A percentile compares a stretch with the other conserved stretches of the same genome.
Conservation (phyloP, 306 rosid species). For the Citrullus colocynthis region DNA sequence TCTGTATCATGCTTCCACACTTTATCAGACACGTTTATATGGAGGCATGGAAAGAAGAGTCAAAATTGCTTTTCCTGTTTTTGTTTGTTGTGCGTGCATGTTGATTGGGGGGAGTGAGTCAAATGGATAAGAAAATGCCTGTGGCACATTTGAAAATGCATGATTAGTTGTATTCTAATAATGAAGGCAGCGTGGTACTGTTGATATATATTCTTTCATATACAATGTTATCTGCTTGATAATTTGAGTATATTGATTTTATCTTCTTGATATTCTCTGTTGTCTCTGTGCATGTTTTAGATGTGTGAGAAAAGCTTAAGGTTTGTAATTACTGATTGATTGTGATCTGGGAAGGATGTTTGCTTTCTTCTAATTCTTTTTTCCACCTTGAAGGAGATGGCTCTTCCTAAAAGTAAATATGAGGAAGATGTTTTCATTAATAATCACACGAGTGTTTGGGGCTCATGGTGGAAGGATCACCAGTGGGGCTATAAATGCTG, state of each 20-base stretch:
- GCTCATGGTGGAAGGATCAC: conserved; percentile 67
- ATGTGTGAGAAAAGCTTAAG: not conserved
- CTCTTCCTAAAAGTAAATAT: conserved; percentile 36
- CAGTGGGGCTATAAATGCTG: conserved; percentile 66
- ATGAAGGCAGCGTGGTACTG: not conserved
- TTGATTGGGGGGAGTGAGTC: not conserved
- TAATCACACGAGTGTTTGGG: conserved; percentile 51
- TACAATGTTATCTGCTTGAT: not conserved
- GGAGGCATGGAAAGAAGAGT: not conserved
- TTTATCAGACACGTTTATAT: too few relatives aligned
- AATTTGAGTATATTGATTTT: not conserved
- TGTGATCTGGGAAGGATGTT: not conserved
- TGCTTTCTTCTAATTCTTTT: not conserved
- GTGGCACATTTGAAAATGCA: not conserved
- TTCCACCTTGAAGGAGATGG: conserved; percentile 21
- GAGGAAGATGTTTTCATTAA: conserved; percentile 42
- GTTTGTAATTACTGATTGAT: not conserved
- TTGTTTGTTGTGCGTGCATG: not conserved
- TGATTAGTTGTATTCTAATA: not conserved
- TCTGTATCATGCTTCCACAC: too few relatives aligned
- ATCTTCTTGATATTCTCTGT: not conserved
- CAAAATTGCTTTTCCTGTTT: not conserved
- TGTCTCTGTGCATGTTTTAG: not conserved
- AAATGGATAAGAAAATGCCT: not conserved
- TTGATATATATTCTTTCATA: not conserved